Evolutionary conservation across 2,329 filamentous ascomycete species (phyloP), one percentile per base, ranked within the genome.

Genomic region (Colletotrichum liaoningense): DNA sequence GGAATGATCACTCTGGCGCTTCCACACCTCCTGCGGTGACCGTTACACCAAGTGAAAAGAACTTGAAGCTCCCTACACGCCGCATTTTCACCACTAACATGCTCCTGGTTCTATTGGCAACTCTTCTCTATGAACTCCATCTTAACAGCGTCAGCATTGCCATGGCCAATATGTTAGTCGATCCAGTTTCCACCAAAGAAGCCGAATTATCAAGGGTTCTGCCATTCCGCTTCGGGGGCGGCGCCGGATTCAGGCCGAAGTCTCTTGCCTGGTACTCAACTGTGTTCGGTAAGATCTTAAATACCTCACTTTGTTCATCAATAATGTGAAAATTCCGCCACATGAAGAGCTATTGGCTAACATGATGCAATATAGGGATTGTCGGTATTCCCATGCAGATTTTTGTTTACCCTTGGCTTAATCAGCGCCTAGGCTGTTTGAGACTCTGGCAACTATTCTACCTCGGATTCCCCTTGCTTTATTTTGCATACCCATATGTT

Each of bases 151-250:
- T 19, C 22, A 65, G 52, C 22, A 33, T 19, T 19, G 49, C 52
- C 7, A 56, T 55, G 63, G 14, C 30, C 22, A 65, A 56, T 2
- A 26, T 65, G 28, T 22, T 65, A 8, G 22, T n/a, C n/a, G 28
- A 38, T 24, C 63, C 63, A 1, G 63, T 65, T 11, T 19, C 52
- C 19, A 56, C n/a, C 63, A 14, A 56, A 9, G 63, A 33, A 22
- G 49, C 28, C 2, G 30, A 56, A 35, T n/a, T 14, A 2, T 22
- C 16, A 8, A 33, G 63, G 14, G 7, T 6, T 3, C 52, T 65
- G 16, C 63, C 63, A 19, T 65, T 65, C 52, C 63, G 52, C 16
- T 65, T 65, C 22, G n/a, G 49, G 3, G 63, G 63, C 16, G 63
- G 63, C 49, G 63, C 63, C 16, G 63, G 63, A 8, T 56, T 65